Evolutionary conservation across 805 yeast genomes (phyloP).

Genomic region (Starmerella ratchasimensis): DNA sequence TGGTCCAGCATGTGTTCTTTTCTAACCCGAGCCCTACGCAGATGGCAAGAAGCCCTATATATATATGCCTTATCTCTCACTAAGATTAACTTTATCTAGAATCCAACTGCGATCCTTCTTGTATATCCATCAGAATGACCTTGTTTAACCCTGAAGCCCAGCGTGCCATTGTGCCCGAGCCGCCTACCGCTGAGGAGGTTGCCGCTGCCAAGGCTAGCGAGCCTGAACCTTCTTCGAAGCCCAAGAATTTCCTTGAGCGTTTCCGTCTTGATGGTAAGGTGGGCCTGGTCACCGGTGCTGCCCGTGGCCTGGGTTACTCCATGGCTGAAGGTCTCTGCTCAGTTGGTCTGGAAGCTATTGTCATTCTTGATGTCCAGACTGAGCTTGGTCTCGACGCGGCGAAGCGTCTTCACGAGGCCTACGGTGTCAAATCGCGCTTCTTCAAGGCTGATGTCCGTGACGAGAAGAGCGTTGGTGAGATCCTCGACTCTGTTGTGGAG

Average conservation of each 20-base stretch:
- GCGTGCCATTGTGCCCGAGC: slow-evolving; percentile 29
- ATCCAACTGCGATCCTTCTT: neutral
- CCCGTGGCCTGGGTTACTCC: slow-evolving; percentile 51
- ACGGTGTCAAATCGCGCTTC: slow-evolving; percentile 46
- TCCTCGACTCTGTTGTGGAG: slow-evolving; percentile 38
- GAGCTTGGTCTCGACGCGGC: slow-evolving; percentile 54
- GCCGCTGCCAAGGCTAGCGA: slow-evolving; percentile 27
- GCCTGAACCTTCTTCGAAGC: slow-evolving; percentile 25
- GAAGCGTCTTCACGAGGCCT: slow-evolving; percentile 36
- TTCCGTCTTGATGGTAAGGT: slow-evolving; percentile 52
- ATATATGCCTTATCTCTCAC: too few relatives aligned
- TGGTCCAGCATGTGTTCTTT: too few relatives aligned
- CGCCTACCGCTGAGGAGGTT: slow-evolving; percentile 29
- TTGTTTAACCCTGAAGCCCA: slow-evolving; percentile 15
- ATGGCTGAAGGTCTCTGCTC: slow-evolving; percentile 49
- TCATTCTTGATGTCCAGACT: slow-evolving; percentile 40
- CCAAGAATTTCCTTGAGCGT: slow-evolving; percentile 27
- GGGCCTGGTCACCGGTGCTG: slow-evolving; percentile 54
- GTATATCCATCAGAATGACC: neutral
- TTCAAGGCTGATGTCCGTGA: slow-evolving; percentile 54
- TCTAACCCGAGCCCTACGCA: too few relatives aligned
- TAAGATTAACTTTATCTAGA: too few relatives aligned
- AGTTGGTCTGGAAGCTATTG: slow-evolving; percentile 41
- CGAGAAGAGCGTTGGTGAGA: slow-evolving; percentile 34
- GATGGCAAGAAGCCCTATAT: too few relatives aligned